Conservation (phyloP, 208 protist species). For the Crithidia sp. region DNA sequence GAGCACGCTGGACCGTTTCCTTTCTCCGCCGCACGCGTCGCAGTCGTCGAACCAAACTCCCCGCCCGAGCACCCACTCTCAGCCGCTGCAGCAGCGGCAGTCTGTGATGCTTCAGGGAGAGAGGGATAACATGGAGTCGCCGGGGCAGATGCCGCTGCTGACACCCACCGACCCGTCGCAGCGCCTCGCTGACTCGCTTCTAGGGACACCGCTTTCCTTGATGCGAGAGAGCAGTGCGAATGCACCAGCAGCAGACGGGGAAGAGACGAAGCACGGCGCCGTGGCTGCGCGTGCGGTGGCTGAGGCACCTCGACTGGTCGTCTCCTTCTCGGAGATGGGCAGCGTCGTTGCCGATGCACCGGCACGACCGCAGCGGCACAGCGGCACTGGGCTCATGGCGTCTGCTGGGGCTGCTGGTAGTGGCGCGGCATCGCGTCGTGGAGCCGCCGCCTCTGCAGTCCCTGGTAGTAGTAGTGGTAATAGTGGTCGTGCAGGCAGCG, state of each 20-base stretch:
- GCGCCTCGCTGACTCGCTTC: constrained; percentile 5
- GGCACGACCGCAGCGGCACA: constrained; percentile 2
- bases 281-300: neutral
- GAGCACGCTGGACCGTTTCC: constrained; percentile 61
- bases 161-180: constrained; percentile 12
- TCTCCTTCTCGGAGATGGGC: constrained; percentile 26
- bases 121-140: neutral
- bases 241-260: neutral
- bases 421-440: neutral
- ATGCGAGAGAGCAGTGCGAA: neutral
- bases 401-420: neutral
- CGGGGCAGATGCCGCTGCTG: constrained; percentile 2
- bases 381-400: neutral
- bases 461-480: too few species aligned
- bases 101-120: neutral
- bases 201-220: constrained; percentile 9
- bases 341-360: neutral
- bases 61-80: neutral
- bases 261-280: neutral
- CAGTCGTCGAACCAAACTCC: neutral
- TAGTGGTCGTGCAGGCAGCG: neutral
- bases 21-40: constrained; percentile 14
- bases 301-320: constrained; percentile 2
- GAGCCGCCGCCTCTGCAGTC: neutral
- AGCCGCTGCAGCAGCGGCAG: neutral